Percentiles rank a stretch among this genome's conserved stretches.
These are phyloP conservation scores for Speleostelium caveatum DNA, from an alignment of 78 protist genomes.

Conservation along the genomic window DNA sequence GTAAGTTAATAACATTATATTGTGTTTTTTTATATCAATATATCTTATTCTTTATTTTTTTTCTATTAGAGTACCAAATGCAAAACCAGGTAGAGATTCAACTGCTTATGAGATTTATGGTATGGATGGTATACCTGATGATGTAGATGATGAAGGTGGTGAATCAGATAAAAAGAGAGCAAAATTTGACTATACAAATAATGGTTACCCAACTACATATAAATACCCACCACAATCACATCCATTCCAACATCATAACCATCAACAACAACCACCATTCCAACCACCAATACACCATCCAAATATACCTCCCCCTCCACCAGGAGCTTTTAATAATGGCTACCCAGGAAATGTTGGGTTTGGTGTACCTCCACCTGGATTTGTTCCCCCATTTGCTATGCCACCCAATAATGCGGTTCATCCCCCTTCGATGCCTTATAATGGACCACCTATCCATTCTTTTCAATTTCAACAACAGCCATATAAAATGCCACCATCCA, in stretches of 20 bases:
- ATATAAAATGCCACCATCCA: constrained; percentile 32
- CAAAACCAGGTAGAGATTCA: constrained; percentile 88
- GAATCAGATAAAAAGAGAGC: background rate
- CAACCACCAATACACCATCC: constrained; percentile 11
- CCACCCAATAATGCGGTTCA: background rate
- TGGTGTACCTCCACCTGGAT: background rate
- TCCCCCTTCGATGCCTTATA: background rate
- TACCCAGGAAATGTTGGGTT: background rate
- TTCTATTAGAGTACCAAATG: constrained; percentile 77
- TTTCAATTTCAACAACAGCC: constrained; percentile 8
- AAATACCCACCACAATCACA: background rate
- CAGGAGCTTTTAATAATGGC: background rate
- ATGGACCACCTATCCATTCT: background rate
- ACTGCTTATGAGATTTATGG: constrained; percentile 86
- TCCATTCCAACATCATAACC: background rate
- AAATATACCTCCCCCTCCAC: constrained; percentile 2
- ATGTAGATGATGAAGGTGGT: constrained; percentile 20
- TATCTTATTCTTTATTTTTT: no score
- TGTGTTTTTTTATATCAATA: no score
- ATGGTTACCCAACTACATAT: background rate
- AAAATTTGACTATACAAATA: background rate
- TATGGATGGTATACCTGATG: constrained; percentile 92
- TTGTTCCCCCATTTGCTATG: background rate
- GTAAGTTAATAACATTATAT: no score
- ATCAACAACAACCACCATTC: background rate